Percentiles rank a stretch among this genome's conserved stretches.
Conservation (phyloP, 495 filamentous ascomycete genomes). For the Lophiotrema nucula region DNA sequence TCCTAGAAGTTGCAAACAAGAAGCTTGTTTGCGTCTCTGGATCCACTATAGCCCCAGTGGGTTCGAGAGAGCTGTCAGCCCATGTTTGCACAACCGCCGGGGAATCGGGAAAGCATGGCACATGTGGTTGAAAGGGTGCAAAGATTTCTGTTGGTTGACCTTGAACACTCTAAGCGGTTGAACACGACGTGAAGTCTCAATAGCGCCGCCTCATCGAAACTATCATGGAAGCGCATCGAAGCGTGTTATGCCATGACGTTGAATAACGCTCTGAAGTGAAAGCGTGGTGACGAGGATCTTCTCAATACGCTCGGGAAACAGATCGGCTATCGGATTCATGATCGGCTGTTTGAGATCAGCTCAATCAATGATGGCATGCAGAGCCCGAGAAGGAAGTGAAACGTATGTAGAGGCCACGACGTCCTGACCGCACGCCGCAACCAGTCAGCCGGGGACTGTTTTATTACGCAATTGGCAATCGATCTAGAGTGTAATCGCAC, state of each 20-base stretch:
- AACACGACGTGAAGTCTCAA: not conserved
- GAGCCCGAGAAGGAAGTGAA: not conserved
- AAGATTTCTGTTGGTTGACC: no score
- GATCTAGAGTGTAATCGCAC: not conserved
- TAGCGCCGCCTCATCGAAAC: not conserved
- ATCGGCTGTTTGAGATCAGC: not conserved
- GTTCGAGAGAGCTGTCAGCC: no score
- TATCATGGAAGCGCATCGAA: not conserved
- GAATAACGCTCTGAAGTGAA: not conserved
- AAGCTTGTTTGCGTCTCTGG: not conserved
- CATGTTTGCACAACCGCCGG: not conserved
- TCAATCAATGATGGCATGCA: not conserved
- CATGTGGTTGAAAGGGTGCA: no score
- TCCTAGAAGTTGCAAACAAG: not conserved
- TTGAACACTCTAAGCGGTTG: no score
- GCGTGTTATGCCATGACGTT: not conserved
- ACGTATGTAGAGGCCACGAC: no score
- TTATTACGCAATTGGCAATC: not conserved
- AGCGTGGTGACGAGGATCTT: not conserved
- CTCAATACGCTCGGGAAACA: not conserved
- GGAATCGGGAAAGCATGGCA: constrained; percentile 14
- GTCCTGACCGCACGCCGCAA: not conserved
- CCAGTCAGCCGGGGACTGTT: not conserved
- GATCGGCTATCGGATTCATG: not conserved
- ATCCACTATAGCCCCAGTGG: no score